Evolutionary conservation across 1,284 basidiomycete species (phyloP).

Genomic region (Thecaphora thlaspeos): DNA sequence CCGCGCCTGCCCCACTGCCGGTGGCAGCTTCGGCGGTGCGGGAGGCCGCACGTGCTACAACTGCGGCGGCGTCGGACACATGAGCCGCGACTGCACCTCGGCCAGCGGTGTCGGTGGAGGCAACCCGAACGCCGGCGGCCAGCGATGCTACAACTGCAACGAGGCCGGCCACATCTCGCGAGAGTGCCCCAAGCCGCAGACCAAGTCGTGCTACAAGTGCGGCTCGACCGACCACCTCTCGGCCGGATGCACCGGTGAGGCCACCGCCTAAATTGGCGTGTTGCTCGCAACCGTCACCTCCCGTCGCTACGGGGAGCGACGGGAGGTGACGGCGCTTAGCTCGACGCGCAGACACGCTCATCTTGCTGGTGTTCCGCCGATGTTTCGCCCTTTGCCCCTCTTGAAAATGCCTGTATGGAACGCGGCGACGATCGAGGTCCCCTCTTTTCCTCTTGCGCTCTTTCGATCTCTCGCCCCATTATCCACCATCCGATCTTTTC

Average conservation of each 20-base stretch:
- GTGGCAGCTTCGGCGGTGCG: slow-evolving; percentile 27
- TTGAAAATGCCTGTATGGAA: too few relatives aligned
- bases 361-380: too few relatives aligned
- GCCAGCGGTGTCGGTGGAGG: slow-evolving; percentile 19
- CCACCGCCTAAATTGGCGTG: slow-evolving; percentile 4
- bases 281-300: too few relatives aligned
- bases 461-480: too few relatives aligned
- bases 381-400: too few relatives aligned
- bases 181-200: slow-evolving; percentile 48
- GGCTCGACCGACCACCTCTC: slow-evolving; percentile 37
- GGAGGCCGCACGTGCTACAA: slow-evolving; percentile 48
- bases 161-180: slow-evolving; percentile 50
- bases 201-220: slow-evolving; percentile 52
- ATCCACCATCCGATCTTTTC: not conserved
- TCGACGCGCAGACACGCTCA: slow-evolving; percentile 10
- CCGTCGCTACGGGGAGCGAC: too few relatives aligned
- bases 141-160: slow-evolving; percentile 56
- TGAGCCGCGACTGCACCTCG: slow-evolving; percentile 52
- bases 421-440: too few relatives aligned
- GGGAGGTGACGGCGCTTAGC: too few relatives aligned
- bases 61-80: slow-evolving; percentile 53
- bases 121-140: slow-evolving; percentile 11
- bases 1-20: slow-evolving; percentile 45
- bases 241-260: slow-evolving; percentile 27
- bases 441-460: too few relatives aligned